Evolutionary conservation across 768 basidiomycete genomes (phyloP).

Genomic region (Mycena sanguinolenta): DNA sequence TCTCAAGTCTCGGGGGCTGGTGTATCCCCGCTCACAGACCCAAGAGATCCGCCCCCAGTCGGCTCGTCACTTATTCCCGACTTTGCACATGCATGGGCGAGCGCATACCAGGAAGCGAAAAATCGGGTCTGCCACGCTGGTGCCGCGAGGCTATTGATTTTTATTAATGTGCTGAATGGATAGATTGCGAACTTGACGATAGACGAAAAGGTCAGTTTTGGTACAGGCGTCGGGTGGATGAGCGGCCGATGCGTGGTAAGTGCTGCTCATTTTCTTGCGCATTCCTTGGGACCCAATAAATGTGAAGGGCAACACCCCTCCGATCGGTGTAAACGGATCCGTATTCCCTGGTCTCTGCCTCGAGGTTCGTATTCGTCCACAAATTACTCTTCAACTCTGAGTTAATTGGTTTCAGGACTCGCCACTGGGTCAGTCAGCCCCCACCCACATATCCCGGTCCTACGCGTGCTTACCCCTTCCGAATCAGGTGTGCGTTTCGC

Average conservation of each 20-base stretch:
- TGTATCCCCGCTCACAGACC: conserved; percentile 68
- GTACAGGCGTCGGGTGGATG: conserved; percentile 78
- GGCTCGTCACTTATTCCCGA: conserved; percentile 57
- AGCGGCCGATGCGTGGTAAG: conserved; percentile 76
- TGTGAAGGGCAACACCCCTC: conserved; percentile 67
- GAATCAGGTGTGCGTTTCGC: conserved; percentile 87
- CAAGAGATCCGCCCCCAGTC: conserved; percentile 67
- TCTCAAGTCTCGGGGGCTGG: conserved; percentile 66
- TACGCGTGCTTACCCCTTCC: conserved; percentile 62
- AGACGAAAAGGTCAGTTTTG: conserved; percentile 74
- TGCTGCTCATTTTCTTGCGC: conserved; percentile 9
- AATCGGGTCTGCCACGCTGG: conserved; percentile 53
- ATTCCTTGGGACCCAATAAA: not conserved
- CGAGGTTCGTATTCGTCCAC: conserved; percentile 59
- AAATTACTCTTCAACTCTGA: not conserved
- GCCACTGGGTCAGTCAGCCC: conserved; percentile 58
- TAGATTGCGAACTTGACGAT: conserved; percentile 66
- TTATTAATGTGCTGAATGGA: conserved; percentile 13
- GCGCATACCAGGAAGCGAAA: conserved; percentile 71
- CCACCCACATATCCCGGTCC: not conserved
- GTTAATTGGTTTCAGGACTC: conserved; percentile 47
- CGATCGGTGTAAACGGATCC: conserved; percentile 56
- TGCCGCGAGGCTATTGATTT: conserved; percentile 34
- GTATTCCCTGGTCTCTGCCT: conserved; percentile 81
- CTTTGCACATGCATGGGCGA: conserved; percentile 69